A percentile compares a stretch with the other conserved stretches of the same genome.
These are phyloP conservation scores for Herpotrichia juniperi DNA, from an alignment of 2,329 filamentous ascomycete genomes.

Conservation along the genomic window DNA sequence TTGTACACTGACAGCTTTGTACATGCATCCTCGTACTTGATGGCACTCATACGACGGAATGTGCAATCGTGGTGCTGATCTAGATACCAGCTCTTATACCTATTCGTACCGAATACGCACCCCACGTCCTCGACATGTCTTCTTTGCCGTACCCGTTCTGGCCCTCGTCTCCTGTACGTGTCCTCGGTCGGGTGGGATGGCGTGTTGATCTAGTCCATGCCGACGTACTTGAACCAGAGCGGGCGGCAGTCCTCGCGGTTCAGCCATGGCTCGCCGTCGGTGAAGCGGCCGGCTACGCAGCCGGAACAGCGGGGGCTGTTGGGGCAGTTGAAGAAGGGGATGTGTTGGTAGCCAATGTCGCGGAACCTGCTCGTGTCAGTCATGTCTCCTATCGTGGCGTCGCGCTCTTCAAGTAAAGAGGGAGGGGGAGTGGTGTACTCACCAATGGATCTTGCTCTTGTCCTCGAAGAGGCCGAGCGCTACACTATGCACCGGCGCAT, in stretches of 20 bases:
- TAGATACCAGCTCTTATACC: too few species aligned
- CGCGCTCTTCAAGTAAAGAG: background rate
- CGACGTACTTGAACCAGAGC: slow-evolving; percentile 96
- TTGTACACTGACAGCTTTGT: too few species aligned
- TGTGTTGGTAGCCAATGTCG: slow-evolving; percentile 97
- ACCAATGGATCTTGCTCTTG: slow-evolving; percentile 90
- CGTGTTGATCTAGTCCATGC: slow-evolving; percentile 80
- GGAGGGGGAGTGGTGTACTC: slow-evolving; percentile 41
- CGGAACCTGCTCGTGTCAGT: slow-evolving; percentile 76
- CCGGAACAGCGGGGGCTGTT: slow-evolving; percentile 93
- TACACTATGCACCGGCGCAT: slow-evolving; percentile 95
- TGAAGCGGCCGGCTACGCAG: slow-evolving; percentile 85
- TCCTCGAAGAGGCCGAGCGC: slow-evolving; percentile 93
- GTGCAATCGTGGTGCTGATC: too few species aligned
- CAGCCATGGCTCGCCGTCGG: slow-evolving; percentile 84
- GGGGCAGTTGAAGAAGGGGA: slow-evolving; percentile 98
- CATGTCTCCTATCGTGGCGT: background rate
- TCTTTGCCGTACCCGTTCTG: too few species aligned
- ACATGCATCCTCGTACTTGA: too few species aligned
- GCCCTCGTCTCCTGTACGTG: too few species aligned
- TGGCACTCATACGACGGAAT: too few species aligned
- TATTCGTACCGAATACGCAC: too few species aligned
- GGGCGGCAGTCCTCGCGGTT: slow-evolving; percentile 92
- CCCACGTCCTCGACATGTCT: too few species aligned
- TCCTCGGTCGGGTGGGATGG: too few species aligned